Conservation (phyloP, 2,329 filamentous ascomycete species). For the Scortechinia acanthostroma region DNA sequence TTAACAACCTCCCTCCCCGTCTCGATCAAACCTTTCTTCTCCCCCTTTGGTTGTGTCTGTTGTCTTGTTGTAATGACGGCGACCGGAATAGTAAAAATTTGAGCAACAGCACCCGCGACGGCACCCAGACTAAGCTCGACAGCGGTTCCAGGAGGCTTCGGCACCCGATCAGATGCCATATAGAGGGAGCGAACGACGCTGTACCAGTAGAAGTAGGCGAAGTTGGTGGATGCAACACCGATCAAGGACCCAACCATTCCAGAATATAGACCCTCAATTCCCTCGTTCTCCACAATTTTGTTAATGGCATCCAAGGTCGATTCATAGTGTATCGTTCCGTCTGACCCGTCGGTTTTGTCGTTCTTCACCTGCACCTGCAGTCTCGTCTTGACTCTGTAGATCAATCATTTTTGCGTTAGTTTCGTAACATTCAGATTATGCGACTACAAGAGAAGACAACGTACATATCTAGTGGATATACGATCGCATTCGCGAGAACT, state of each 20-base stretch:
- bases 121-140: slow-evolving; percentile 81
- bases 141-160: slow-evolving; percentile 63
- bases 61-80: slow-evolving; percentile 92
- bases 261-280: slow-evolving; percentile 74
- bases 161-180: slow-evolving; percentile 44
- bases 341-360: slow-evolving; percentile 25
- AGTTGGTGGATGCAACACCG: slow-evolving; percentile 94
- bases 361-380: slow-evolving; percentile 88
- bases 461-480: slow-evolving; percentile 95
- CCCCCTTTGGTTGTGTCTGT: slow-evolving; percentile 79
- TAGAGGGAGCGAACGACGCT: slow-evolving; percentile 80
- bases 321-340: slow-evolving; percentile 56
- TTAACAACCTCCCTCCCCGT: slow-evolving; percentile 85
- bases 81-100: slow-evolving; percentile 93
- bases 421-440: not conserved
- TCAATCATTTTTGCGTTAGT: too few species aligned
- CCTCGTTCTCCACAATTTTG: slow-evolving; percentile 77
- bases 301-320: slow-evolving; percentile 82
- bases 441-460: slow-evolving; percentile 21
- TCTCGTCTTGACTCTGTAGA: slow-evolving; percentile 81
- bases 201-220: slow-evolving; percentile 99
- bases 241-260: slow-evolving; percentile 81
- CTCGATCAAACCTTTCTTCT: slow-evolving; percentile 78
- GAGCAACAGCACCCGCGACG: slow-evolving; percentile 79
- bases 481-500: slow-evolving; percentile 86